A percentile compares a stretch with the other conserved stretches of the same genome.
Conservation (phyloP, 768 basidiomycete genomes). For the Russula ochroleuca region DNA sequence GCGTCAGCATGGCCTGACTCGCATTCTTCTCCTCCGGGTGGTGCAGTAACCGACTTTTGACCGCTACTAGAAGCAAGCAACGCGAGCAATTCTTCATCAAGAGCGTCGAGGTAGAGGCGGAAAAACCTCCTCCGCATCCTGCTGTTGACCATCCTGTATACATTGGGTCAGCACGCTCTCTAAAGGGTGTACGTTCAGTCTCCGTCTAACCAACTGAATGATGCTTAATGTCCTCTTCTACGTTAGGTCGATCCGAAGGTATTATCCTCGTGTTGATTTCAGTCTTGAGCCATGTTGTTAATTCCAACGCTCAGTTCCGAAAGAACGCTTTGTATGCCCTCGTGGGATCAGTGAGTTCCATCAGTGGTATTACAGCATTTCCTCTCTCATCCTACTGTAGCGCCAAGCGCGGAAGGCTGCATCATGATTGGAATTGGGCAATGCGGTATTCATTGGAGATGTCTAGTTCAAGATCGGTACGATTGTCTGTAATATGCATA, state of each 20-base stretch:
- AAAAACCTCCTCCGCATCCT: too few species aligned
- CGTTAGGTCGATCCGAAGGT: constrained; percentile 82
- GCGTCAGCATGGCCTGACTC: too few species aligned
- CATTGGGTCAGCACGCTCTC: too few species aligned
- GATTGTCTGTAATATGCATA: constrained; percentile 23
- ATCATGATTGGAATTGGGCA: constrained; percentile 35
- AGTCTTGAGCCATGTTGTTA: neutral
- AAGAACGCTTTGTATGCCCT: constrained; percentile 74
- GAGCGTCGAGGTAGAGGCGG: too few species aligned
- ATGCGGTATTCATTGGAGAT: constrained; percentile 4
- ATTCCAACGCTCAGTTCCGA: constrained; percentile 58
- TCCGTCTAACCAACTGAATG: constrained; percentile 34
- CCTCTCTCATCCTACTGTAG: constrained; percentile 36
- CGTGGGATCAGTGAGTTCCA: constrained; percentile 61
- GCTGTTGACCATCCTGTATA: too few species aligned
- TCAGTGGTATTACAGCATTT: neutral
- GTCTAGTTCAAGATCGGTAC: constrained; percentile 3
- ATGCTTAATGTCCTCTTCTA: constrained; percentile 13
- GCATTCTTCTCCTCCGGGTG: too few species aligned
- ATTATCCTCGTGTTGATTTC: constrained; percentile 13
- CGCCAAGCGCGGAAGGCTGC: constrained; percentile 61
- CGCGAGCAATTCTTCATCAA: too few species aligned
- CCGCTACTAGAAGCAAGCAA: too few species aligned
- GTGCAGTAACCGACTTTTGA: too few species aligned
- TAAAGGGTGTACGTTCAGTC: constrained; percentile 95